Base-by-base conservation (phyloP, 23 red algal species). In the Gracilaria caudata region DNA sequence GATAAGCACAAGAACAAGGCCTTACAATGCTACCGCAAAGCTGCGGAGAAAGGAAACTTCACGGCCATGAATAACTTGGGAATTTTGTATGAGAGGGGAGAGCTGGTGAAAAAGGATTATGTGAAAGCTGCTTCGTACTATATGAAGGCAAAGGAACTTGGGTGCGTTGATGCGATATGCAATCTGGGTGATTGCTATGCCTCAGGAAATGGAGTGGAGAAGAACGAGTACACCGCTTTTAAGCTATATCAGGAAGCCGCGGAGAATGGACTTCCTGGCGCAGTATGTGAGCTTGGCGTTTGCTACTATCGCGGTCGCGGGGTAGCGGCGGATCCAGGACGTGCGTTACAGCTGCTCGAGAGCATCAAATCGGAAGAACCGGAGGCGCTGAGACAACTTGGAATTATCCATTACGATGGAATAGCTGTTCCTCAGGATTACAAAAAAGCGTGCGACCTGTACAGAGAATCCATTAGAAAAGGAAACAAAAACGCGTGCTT, bases 181-280 rank as follows among this genome's bases (percentile, higher is more conserved):
- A 89, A 89, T 66, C 74, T 89, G 39, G 85, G 70, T 13, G 85
- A 89, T 77, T 89, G 85, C 34, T 89, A 89, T 40, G 72, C 85
- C 7, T 25, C 37, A 21, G 85, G 85, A 21, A 57, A 89, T 51
- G 85, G 85, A 29, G 73, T 78, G 38, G 25, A 43, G 19, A 89
- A 68, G 57, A 68, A 79, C 68, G 20, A 26, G 4, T 7, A 64
- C 16, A 79, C 21, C 5, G 85, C 85, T 7, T 79, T 89, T 45
- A 57, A 89, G 45, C 61, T 78, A 32, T 89, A 89, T 44, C 10
- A 89, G 56, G 85, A 89, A 28, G 85, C 72, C 21, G 68, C 85
- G 17, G 55, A 61, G 14, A 4, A 34, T 41, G 85, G 72, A 56
- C 74, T 74, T 46, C 4, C 70, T 13, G 35, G 85, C 45, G 85